These are phyloP conservation scores for Centaurea solstitialis DNA, from an alignment of 129 eudicot species.

Conservation along the genomic window DNA sequence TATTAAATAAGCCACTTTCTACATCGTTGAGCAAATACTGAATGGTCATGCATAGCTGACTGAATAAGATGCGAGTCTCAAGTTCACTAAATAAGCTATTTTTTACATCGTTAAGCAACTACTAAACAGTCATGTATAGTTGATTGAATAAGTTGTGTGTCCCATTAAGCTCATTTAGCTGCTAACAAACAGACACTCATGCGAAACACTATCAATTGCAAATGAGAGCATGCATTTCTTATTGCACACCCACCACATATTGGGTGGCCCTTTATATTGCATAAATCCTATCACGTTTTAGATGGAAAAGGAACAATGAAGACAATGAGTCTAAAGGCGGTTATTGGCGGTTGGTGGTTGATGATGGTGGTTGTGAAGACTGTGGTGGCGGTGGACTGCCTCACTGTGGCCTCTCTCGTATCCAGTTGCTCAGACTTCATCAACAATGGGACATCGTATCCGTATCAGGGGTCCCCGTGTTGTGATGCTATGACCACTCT, in stretches of 20 bases:
- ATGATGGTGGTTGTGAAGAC: not conserved
- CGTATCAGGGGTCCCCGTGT: constrained; percentile 56
- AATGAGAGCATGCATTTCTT: not conserved
- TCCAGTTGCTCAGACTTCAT: constrained; percentile 59
- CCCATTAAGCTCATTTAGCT: too few relatives aligned
- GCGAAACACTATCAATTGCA: too few relatives aligned
- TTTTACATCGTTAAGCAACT: too few relatives aligned
- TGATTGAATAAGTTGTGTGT: too few relatives aligned
- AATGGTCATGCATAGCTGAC: too few relatives aligned
- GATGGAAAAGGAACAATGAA: not conserved
- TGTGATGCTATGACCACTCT: constrained; percentile 56
- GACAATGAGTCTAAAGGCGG: not conserved
- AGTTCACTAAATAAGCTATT: too few relatives aligned
- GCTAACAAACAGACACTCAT: too few relatives aligned
- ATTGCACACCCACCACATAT: constrained; percentile 15
- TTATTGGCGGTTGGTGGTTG: not conserved
- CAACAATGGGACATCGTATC: constrained; percentile 54
- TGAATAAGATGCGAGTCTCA: too few relatives aligned
- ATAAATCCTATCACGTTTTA: not conserved
- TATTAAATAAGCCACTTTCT: too few relatives aligned
- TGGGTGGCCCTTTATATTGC: not conserved
- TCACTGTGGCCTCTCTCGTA: constrained; percentile 46
- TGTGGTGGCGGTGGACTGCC: constrained; percentile 38
- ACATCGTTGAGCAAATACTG: too few relatives aligned
- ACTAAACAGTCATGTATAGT: too few relatives aligned